phyloP scores from a whole-genome alignment of 2,329 filamentous ascomycete species.

The Colletotrichum falcatum region DNA sequence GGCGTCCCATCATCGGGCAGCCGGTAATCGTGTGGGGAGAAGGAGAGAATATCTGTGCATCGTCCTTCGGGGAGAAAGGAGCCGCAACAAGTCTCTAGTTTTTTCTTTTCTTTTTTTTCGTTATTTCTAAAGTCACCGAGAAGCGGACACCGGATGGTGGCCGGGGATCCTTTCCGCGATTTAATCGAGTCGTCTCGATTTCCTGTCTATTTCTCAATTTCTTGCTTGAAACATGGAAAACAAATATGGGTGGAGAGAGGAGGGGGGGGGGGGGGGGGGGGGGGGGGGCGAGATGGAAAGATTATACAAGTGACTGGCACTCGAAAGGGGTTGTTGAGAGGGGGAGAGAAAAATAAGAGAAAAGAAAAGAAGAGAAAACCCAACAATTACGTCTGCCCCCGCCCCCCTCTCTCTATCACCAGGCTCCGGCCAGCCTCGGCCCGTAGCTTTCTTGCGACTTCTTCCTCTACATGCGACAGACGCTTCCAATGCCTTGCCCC shows the following conservation, averaged over 20 bases:
- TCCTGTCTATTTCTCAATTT: not conserved
- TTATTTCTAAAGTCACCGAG: too few species aligned
- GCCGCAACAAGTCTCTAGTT: not conserved
- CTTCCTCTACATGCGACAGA: slow-evolving; percentile 1
- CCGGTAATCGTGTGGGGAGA: not conserved
- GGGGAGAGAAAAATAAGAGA: not conserved
- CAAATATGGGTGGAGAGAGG: not conserved
- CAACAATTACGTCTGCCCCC: not conserved
- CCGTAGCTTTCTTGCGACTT: slow-evolving; percentile 11
- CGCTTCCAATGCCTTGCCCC: slow-evolving; percentile 1
- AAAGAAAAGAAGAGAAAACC: not conserved
- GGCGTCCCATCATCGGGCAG: slow-evolving; percentile 10
- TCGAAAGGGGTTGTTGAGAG: not conserved
- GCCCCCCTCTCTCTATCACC: not conserved
- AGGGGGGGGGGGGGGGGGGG: not conserved
- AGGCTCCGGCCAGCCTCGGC: slow-evolving; percentile 40
- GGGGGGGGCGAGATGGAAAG: not conserved
- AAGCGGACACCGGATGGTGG: not conserved
- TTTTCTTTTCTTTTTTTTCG: too few species aligned
- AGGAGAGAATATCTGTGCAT: too few species aligned
- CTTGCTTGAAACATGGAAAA: not conserved
- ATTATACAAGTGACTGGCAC: not conserved
- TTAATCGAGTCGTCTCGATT: not conserved
- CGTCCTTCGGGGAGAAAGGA: not conserved
- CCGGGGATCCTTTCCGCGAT: too few species aligned